Evolutionary conservation across 2,329 filamentous ascomycete genomes (phyloP).

Genomic region (Arthrobotrys conoides): DNA sequence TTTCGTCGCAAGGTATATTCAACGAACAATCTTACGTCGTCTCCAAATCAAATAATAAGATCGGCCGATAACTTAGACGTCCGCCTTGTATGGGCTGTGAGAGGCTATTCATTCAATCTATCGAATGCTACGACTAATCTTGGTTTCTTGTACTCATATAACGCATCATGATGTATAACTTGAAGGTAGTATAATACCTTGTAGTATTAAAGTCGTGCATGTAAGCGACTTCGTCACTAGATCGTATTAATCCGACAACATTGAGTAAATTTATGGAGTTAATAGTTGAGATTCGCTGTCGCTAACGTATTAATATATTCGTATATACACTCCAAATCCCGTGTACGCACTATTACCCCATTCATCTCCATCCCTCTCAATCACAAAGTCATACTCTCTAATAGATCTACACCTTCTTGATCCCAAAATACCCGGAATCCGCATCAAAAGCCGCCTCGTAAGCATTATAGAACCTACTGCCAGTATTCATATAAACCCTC

Average conservation of each 20-base stretch:
- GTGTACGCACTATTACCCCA: too few species aligned
- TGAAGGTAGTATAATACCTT: background rate
- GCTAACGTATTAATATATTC: background rate
- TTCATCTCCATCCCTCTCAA: too few species aligned
- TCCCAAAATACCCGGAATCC: constrained; percentile 42
- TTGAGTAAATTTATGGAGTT: background rate
- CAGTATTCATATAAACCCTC: constrained; percentile 46
- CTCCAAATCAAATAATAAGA: too few species aligned
- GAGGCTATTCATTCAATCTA: too few species aligned
- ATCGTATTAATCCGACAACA: background rate
- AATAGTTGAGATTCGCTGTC: background rate
- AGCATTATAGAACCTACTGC: constrained; percentile 40
- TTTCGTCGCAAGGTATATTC: background rate
- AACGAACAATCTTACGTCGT: too few species aligned
- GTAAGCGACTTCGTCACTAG: background rate
- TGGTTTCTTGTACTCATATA: background rate
- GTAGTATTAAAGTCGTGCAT: background rate
- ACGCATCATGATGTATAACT: background rate
- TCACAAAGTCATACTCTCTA: background rate
- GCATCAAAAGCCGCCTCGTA: constrained; percentile 42
- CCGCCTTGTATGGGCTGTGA: too few species aligned
- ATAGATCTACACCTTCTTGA: constrained; percentile 10
- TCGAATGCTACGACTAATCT: too few species aligned
- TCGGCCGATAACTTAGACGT: too few species aligned
- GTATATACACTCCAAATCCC: too few species aligned